Base-by-base conservation (phyloP, 164 flowering plant species). In the Amborella trichopoda region DNA sequence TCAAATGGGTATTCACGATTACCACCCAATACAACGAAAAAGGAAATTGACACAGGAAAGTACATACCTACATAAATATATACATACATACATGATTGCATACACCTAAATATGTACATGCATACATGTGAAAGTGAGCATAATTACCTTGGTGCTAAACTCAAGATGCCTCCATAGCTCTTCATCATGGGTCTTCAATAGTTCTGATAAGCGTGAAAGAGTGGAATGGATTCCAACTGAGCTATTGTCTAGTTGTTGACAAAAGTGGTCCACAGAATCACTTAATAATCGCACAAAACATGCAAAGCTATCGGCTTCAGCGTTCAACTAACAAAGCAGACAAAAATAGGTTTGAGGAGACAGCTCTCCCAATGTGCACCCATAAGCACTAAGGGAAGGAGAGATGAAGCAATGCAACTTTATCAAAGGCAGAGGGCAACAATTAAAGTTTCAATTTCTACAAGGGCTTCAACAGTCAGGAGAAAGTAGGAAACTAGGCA, bases 251-350 rank as follows among this genome's bases (percentile, higher is more conserved):
- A 78, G 33, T 49, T 78, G 79, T 61, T 76, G 66, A 41, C 90
- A 81, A 46, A 78, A 81, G 59, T 81, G 90, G 60, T 78, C 90
- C 37, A 81, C 73, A 23, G 83, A 76, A 49, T 72, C 90, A 53
- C 90, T 61, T 59, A 78, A 45, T 37, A 81, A 61, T 22, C 78
- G 65, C 45, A 81, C 90, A 63, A 81, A 81, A 54, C 90, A 81
- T 44, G 66, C 61, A 61, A 81, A 81, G 62, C 83, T 74, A 64
- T 81, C 90, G 26, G 90, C 85, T 69, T 81, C 85, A 37, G 74
- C 81, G 64, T 78, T 67, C 23, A 52, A 73, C 90, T 81, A 37
- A 37, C 2, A n/a, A n/a, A 37, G n/a, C 19, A n/a, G n/a, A 30
- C 14, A 14, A 30, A 30, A 14, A 1, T 14, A 30, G 34, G 9